Percentiles rank a stretch among this genome's conserved stretches.
Conservation (phyloP, 352 stramenopile genomes). For the Phytophthora tentaculata region DNA sequence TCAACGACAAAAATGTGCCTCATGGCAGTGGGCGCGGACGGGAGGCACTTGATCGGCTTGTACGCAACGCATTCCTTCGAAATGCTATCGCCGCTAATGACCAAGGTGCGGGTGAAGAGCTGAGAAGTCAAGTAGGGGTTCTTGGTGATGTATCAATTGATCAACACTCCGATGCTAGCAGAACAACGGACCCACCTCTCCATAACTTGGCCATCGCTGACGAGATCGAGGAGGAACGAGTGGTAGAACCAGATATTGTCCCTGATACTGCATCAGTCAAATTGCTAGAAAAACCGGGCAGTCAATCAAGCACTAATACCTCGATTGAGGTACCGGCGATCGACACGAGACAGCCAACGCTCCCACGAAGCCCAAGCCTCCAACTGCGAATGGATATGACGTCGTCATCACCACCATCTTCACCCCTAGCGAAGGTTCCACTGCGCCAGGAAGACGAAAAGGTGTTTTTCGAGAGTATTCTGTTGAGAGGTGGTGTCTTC, state of each 20-base stretch:
- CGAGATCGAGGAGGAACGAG: slow-evolving; percentile 1
- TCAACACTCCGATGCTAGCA: background rate
- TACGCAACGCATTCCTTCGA: slow-evolving; percentile 56
- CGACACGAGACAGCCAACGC: slow-evolving; percentile 27
- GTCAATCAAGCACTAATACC: background rate
- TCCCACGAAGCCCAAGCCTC: slow-evolving; percentile 24
- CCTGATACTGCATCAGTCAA: slow-evolving; percentile 1
- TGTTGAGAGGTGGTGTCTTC: slow-evolving; percentile 74
- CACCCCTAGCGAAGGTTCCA: slow-evolving; percentile 9
- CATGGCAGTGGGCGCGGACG: slow-evolving; percentile 54
- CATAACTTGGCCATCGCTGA: slow-evolving; percentile 1
- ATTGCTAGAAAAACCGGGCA: slow-evolving; percentile 5
- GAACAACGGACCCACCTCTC: slow-evolving; percentile 1
- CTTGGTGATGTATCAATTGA: background rate
- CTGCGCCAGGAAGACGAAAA: slow-evolving; percentile 49
- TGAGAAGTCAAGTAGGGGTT: background rate
- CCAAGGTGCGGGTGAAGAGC: background rate
- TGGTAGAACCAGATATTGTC: slow-evolving; percentile 1
- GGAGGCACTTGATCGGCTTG: slow-evolving; percentile 62
- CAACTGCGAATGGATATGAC: slow-evolving; percentile 14
- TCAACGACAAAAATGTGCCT: slow-evolving; percentile 51
- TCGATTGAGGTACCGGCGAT: slow-evolving; percentile 12
- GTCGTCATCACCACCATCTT: slow-evolving; percentile 12
- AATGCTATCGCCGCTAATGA: slow-evolving; percentile 38
- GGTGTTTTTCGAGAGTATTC: slow-evolving; percentile 57